Base-by-base conservation (phyloP, 352 stramenopile genomes). In the Phytophthora colocasiae region DNA sequence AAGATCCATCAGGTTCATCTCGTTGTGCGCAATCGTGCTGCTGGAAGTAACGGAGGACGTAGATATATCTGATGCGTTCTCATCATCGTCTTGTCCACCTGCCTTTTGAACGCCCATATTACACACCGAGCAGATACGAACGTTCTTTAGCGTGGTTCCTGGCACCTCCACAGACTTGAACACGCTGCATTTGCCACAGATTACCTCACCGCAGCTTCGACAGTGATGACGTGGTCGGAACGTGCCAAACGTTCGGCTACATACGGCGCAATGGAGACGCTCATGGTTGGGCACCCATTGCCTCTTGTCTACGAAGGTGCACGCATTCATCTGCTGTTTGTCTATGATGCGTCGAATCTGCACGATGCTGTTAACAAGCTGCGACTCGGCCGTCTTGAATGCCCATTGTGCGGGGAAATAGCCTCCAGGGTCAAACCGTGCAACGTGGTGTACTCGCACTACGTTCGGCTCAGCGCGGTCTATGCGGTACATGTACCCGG, bases 191-290 rank as follows among this genome's bases (percentile, higher is more conserved):
- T 96, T 96, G 36, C 85, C 81, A 56, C 88, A 96, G 46, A 96
- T 95, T 27, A 96, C 86, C 61, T 96, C 88, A n/a, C 88, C 88
- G 47, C 88, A 96, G 63, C 84, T 91, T 63, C 88, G 85, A 63
- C 88, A 96, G 65, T 96, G 88, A 57, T 96, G 88, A 19, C 87
- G 86, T 48, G 84, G 87, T 6, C 86, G 88, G 66, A 96, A 94
- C 14, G 85, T 88, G 24, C 83, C 76, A 38, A 96, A 96, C 3
- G 63, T 63, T 27, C 88, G 76, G 44, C 73, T 88, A 63, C 88
- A 96, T 11, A 96, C 82, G 45, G 74, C 82, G 53, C 88, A 96
- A 66, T 87, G 76, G 40, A 79, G 69, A 27, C 87, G 84, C 65
- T 81, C 77, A 55, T 86, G 73, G 71, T 93, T 91, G 54, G 87